Percentiles rank a stretch among this genome's conserved stretches.
Evolutionary conservation across 805 yeast genomes (phyloP).

Genomic region (Candida michaelii): DNA sequence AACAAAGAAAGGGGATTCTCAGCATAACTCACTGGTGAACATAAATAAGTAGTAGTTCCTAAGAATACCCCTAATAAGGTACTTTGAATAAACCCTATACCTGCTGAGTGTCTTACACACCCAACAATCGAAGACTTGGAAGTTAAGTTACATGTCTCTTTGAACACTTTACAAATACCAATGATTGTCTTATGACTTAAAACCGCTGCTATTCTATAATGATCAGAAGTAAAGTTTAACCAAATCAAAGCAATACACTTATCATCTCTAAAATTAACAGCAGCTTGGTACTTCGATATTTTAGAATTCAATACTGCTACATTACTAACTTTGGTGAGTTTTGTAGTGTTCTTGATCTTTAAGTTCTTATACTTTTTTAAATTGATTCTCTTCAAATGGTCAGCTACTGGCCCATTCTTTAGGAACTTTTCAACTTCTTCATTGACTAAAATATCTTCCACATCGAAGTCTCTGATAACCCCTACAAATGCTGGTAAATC

Average conservation of each 20-base stretch:
- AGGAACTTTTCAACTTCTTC: constrained; percentile 67
- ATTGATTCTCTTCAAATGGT: constrained; percentile 52
- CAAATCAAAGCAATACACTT: constrained; percentile 58
- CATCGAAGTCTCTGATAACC: constrained; percentile 68
- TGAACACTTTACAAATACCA: constrained; percentile 81
- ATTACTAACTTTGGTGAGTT: constrained; percentile 45
- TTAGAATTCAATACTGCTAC: constrained; percentile 43
- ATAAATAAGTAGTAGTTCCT: constrained; percentile 82
- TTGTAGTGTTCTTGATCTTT: constrained; percentile 65
- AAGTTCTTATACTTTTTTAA: constrained; percentile 39
- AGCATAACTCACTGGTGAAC: constrained; percentile 76
- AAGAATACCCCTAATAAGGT: constrained; percentile 78
- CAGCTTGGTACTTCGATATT: constrained; percentile 44
- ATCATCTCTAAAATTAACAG: constrained; percentile 37
- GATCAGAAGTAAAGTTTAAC: constrained; percentile 72
- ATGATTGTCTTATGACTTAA: constrained; percentile 63
- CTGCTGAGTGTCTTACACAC: constrained; percentile 79
- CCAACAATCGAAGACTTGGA: constrained; percentile 75
- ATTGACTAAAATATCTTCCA: constrained; percentile 73
- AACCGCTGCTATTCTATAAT: constrained; percentile 57
- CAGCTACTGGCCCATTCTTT: constrained; percentile 65
- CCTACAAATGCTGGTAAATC: constrained; percentile 68
- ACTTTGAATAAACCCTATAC: constrained; percentile 88
- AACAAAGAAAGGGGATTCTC: constrained; percentile 72
- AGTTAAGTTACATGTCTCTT: constrained; percentile 86